A percentile compares a stretch with the other conserved stretches of the same genome.
These are phyloP conservation scores for Aureobasidium sp. DNA, from an alignment of 2,329 filamentous ascomycete genomes.

Conservation along the genomic window DNA sequence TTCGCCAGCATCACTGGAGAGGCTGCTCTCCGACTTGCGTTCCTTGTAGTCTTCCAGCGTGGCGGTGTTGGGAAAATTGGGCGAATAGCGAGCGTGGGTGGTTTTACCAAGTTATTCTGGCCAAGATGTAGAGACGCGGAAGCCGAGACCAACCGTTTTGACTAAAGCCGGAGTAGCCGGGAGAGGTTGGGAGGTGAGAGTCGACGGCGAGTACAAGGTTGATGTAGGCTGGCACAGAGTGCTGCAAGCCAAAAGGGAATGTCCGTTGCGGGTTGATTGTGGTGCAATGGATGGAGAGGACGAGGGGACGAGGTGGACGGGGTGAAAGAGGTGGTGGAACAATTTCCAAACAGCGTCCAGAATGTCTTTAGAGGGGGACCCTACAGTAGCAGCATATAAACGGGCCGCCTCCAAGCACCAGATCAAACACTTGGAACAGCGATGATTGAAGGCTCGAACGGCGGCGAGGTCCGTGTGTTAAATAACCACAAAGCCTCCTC, in stretches of 20 bases:
- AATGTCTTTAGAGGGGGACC: constrained; percentile 5
- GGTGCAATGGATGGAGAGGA: not conserved
- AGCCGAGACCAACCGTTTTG: constrained; percentile 15
- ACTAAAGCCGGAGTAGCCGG: not conserved
- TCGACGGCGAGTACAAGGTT: constrained; percentile 8
- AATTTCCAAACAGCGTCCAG: constrained; percentile 13
- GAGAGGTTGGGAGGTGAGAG: not conserved
- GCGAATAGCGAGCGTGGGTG: constrained; percentile 13
- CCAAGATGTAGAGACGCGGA: not conserved
- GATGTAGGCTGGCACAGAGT: constrained; percentile 1
- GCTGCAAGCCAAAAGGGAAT: not conserved
- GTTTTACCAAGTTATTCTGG: not conserved
- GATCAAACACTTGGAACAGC: constrained; percentile 13
- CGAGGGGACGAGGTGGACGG: not conserved
- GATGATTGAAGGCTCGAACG: constrained; percentile 19
- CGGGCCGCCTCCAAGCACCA: constrained; percentile 13
- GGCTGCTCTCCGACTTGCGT: constrained; percentile 23
- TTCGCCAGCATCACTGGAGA: constrained; percentile 26
- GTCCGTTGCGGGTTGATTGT: not conserved
- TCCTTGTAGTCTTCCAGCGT: constrained; percentile 22
- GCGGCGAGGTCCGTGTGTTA: constrained; percentile 17
- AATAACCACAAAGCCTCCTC: constrained; percentile 12
- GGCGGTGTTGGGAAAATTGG: constrained; percentile 15
- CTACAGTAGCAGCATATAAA: constrained; percentile 14
- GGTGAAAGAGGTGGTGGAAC: constrained; percentile 6